phyloP scores from a whole-genome alignment of 495 filamentous ascomycete genomes.

The Cryomyces minteri region DNA sequence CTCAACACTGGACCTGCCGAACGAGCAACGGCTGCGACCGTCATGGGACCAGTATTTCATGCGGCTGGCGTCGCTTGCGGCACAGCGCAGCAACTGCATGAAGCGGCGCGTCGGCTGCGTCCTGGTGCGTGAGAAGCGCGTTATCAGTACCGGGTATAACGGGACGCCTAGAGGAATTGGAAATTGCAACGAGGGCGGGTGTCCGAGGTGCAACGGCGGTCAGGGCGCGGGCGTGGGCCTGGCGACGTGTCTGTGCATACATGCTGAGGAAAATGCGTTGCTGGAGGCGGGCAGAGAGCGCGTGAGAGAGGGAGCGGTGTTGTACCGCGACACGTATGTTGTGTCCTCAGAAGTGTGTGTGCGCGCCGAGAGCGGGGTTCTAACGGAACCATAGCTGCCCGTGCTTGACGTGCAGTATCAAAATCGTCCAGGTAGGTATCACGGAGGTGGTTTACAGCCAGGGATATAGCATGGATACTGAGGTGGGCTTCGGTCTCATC shows the following conservation, averaged over 20 bases:
- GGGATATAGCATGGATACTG: conserved; percentile 80
- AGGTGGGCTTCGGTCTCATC: conserved; percentile 13
- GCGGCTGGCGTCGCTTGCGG: conserved; percentile 78
- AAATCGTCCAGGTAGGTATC: conserved; percentile 91
- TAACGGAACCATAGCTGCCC: conserved; percentile 41
- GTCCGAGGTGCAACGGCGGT: conserved; percentile 66
- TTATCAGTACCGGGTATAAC: conserved; percentile 96
- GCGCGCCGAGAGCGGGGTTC: background rate
- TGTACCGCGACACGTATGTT: conserved; percentile 79
- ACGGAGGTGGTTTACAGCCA: conserved; percentile 87
- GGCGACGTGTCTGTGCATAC: conserved; percentile 79
- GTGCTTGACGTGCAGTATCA: conserved; percentile 95
- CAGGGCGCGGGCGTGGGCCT: conserved; percentile 51
- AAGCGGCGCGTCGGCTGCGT: conserved; percentile 91
- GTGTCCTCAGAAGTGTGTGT: background rate
- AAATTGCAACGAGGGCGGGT: conserved; percentile 92
- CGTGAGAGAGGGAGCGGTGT: conserved; percentile 54
- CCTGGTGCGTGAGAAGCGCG: conserved; percentile 69
- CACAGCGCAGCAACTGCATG: conserved; percentile 92
- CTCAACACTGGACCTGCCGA: conserved; percentile 47
- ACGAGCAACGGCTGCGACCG: conserved; percentile 68
- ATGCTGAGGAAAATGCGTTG: conserved; percentile 93
- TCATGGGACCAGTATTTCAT: conserved; percentile 98
- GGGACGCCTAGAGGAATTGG: conserved; percentile 70
- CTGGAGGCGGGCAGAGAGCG: conserved; percentile 86